These are phyloP conservation scores for Voacanga thouarsii DNA, from an alignment of 257 asterid genomes.

Conservation along the genomic window DNA sequence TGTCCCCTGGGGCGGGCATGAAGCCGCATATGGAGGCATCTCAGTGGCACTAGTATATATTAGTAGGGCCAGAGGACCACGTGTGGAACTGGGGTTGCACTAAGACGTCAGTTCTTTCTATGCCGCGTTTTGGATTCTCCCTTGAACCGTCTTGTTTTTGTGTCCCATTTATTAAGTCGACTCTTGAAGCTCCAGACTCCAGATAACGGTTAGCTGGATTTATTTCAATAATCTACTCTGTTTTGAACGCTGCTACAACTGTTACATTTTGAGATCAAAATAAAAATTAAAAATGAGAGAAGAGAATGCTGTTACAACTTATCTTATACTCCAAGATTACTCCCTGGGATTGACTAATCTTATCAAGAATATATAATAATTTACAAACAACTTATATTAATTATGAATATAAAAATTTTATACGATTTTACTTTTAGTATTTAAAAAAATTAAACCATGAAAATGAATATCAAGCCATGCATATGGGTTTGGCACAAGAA, in stretches of 20 bases:
- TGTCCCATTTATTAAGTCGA: background rate
- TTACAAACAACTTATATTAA: too few species aligned
- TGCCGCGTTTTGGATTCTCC: constrained; percentile 17
- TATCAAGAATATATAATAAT: too few species aligned
- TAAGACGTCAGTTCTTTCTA: background rate
- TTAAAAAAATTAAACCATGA: too few species aligned
- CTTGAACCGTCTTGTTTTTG: background rate
- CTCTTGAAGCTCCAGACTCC: background rate
- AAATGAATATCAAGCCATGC: too few species aligned
- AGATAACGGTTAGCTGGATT: background rate
- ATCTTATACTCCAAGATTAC: background rate
- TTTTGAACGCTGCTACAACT: background rate
- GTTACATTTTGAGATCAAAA: background rate
- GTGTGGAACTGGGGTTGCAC: constrained; percentile 5
- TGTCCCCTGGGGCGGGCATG: background rate
- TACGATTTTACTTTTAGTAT: too few species aligned
- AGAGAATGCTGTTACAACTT: background rate
- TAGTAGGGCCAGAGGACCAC: background rate
- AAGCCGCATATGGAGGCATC: background rate
- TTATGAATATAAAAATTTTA: too few species aligned
- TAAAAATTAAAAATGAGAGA: background rate
- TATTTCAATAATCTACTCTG: background rate
- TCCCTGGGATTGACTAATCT: too few species aligned
- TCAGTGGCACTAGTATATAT: background rate
- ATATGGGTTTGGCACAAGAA: too few species aligned